These are phyloP conservation scores for Halophytophthora polymorphica DNA, from an alignment of 352 stramenopile genomes.

Conservation along the genomic window DNA sequence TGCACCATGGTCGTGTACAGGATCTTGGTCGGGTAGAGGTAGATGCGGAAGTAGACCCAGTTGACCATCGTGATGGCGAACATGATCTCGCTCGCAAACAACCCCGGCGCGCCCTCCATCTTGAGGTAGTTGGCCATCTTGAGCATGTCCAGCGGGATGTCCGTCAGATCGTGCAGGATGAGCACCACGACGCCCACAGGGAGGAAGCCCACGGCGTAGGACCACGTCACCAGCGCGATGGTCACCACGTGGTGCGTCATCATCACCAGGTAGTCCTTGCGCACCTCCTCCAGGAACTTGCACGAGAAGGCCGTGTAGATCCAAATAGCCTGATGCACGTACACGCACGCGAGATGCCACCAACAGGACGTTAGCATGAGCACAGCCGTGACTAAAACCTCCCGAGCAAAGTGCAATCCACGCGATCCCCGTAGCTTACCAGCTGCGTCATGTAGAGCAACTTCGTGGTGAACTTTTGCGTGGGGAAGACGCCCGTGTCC, in stretches of 20 bases:
- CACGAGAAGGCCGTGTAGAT: slow-evolving; percentile 89
- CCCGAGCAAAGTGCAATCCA: background rate
- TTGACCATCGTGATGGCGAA: slow-evolving; percentile 59
- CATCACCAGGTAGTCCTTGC: slow-evolving; percentile 89
- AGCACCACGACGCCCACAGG: slow-evolving; percentile 83
- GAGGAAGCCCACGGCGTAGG: slow-evolving; percentile 76
- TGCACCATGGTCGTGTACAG: slow-evolving; percentile 77
- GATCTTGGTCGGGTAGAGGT: slow-evolving; percentile 78
- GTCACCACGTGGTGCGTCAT: slow-evolving; percentile 89
- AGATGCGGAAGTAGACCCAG: slow-evolving; percentile 88
- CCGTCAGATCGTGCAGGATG: slow-evolving; percentile 83
- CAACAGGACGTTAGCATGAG: background rate
- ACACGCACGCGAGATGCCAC: background rate
- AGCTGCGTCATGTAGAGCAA: slow-evolving; percentile 82
- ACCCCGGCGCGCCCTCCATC: slow-evolving; percentile 61
- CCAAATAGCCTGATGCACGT: slow-evolving; percentile 65
- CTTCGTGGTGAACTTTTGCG: slow-evolving; percentile 81
- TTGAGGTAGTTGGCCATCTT: slow-evolving; percentile 92
- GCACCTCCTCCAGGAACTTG: slow-evolving; percentile 86
- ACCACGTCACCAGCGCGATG: slow-evolving; percentile 83
- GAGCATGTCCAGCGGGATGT: slow-evolving; percentile 85
- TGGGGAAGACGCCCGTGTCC: slow-evolving; percentile 63
- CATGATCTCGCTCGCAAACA: slow-evolving; percentile 74
- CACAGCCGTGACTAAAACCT: background rate
- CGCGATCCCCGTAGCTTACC: slow-evolving; percentile 25